phyloP scores from a whole-genome alignment of 768 basidiomycete species.

The Rhodosporidiobolus sp. region DNA sequence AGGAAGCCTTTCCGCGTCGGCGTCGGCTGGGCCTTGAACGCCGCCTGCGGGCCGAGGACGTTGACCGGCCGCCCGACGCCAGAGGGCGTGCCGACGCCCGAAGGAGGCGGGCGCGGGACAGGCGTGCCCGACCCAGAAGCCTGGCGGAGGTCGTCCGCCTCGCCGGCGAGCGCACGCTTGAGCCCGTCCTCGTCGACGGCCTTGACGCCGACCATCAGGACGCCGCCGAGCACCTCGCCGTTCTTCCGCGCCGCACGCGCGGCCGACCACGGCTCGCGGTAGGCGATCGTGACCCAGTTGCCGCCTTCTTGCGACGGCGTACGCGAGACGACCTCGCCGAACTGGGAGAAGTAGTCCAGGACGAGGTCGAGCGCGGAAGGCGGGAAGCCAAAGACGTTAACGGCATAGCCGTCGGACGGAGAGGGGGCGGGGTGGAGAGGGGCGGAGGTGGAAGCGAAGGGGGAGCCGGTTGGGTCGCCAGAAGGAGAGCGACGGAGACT shows the following conservation, averaged over 20 bases:
- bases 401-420: constrained; percentile 34
- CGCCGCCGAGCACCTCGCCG: constrained; percentile 64
- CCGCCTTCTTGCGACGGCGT: constrained; percentile 65
- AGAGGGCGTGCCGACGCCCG: not conserved
- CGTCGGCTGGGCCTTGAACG: constrained; percentile 38
- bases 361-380: constrained; percentile 65
- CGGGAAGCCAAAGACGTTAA: constrained; percentile 87
- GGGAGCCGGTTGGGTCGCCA: constrained; percentile 14
- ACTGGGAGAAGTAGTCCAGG: constrained; percentile 49
- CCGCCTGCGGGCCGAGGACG: constrained; percentile 28
- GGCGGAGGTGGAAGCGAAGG: constrained; percentile 13
- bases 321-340: constrained; percentile 65
- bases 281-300: constrained; percentile 81
- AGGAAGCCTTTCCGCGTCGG: constrained; percentile 34
- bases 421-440: constrained; percentile 4
- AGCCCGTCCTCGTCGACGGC: constrained; percentile 35
- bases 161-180: constrained; percentile 21
- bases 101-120: not conserved
- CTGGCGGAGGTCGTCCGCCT: not conserved
- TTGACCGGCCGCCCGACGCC: constrained; percentile 28
- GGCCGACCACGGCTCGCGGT: constrained; percentile 66
- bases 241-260: constrained; percentile 75
- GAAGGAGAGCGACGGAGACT: constrained; percentile 16
- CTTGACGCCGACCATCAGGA: constrained; percentile 81
- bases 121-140: not conserved